A percentile compares a stretch with the other conserved stretches of the same genome.
These are phyloP conservation scores for Aspergillus flavus DNA, from an alignment of 2,329 filamentous ascomycete genomes.

Conservation along the genomic window DNA sequence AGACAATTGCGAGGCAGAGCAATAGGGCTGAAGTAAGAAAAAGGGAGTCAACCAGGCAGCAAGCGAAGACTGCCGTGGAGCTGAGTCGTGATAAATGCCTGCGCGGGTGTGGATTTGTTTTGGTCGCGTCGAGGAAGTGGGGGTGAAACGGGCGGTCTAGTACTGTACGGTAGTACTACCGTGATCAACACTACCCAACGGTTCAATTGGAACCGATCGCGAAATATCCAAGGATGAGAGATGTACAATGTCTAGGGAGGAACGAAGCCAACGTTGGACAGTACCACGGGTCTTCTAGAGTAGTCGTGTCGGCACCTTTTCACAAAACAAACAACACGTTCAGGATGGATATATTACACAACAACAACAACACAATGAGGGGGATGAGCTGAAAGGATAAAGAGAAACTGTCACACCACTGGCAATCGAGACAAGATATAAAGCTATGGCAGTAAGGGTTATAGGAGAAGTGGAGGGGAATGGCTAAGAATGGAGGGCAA, in stretches of 20 bases:
- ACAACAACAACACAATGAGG: slow-evolving; percentile 4
- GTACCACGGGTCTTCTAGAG: background rate
- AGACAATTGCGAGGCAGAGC: background rate
- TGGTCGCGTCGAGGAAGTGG: slow-evolving; percentile 27
- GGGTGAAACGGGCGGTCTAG: slow-evolving; percentile 24
- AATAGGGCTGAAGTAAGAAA: background rate
- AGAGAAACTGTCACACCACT: background rate
- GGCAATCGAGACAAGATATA: slow-evolving; percentile 4
- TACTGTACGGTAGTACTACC: background rate
- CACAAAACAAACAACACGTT: background rate
- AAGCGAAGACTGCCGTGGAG: background rate
- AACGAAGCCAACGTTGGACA: background rate
- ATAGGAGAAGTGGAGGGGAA: background rate
- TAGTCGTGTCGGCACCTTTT: background rate
- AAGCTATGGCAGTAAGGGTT: slow-evolving; percentile 3
- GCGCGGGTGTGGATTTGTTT: slow-evolving; percentile 21
- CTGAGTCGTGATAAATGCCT: background rate
- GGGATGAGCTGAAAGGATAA: slow-evolving; percentile 1
- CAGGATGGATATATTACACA: slow-evolving; percentile 1
- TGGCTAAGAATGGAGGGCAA: slow-evolving; percentile 7
- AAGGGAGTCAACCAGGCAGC: slow-evolving; percentile 4
- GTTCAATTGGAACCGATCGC: background rate
- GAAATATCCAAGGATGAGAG: background rate
- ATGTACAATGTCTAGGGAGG: slow-evolving; percentile 9
- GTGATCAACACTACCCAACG: slow-evolving; percentile 8